A percentile compares a stretch with the other conserved stretches of the same genome.
Conservation (phyloP, 495 filamentous ascomycete genomes). For the Xylaria telfairii region DNA sequence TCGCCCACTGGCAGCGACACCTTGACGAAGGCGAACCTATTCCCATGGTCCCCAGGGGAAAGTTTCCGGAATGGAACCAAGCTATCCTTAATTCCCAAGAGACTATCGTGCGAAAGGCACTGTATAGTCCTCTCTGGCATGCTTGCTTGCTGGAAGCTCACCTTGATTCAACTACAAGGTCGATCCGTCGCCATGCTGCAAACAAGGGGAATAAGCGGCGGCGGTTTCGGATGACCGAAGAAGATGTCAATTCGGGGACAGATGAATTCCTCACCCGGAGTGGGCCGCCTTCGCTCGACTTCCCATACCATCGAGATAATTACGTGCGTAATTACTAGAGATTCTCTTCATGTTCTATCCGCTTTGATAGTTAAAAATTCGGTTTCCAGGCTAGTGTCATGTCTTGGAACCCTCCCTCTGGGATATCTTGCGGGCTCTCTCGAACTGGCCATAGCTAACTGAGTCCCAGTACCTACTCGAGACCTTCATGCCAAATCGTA, state of each 20-base stretch:
- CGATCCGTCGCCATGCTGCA: conserved; percentile 54
- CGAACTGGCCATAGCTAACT: neutral
- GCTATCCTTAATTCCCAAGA: conserved; percentile 47
- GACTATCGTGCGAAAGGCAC: conserved; percentile 46
- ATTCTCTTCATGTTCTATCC: neutral
- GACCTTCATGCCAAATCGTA: conserved; percentile 54
- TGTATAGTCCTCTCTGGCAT: conserved; percentile 54
- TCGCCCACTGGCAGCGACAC: conserved; percentile 59
- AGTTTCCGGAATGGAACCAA: conserved; percentile 52
- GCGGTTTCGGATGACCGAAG: conserved; percentile 55
- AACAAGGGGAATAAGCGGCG: conserved; percentile 53
- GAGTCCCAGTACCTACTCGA: conserved; percentile 52
- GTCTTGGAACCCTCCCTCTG: neutral
- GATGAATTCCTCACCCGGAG: conserved; percentile 54
- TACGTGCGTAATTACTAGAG: conserved; percentile 39
- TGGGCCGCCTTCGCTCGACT: conserved; percentile 55
- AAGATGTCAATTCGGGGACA: conserved; percentile 49
- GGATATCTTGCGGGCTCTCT: neutral
- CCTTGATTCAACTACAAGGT: conserved; percentile 54
- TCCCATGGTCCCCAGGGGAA: conserved; percentile 54
- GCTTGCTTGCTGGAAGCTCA: conserved; percentile 58
- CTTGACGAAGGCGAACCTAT: conserved; percentile 58
- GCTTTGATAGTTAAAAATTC: neutral
- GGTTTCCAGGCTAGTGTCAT: neutral
- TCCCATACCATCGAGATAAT: conserved; percentile 58